Percentiles rank a stretch among this genome's conserved stretches.
phyloP scores from a whole-genome alignment of 176 grass and related monocot genomes.

The Juncus inflexus region DNA sequence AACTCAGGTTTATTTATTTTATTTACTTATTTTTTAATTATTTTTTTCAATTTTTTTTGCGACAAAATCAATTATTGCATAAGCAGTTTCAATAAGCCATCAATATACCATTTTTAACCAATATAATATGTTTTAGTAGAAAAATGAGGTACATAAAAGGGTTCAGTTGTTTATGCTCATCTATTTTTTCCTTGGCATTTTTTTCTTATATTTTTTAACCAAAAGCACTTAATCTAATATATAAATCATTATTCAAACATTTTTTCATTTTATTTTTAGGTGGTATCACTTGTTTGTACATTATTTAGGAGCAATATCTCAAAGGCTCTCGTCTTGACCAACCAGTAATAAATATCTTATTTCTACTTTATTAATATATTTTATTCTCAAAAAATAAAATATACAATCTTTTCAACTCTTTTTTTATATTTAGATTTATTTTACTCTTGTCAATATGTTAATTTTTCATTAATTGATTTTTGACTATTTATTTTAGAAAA shows the following conservation, averaged over 20 bases:
- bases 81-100: no score
- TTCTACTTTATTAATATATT: no score
- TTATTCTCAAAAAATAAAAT: no score
- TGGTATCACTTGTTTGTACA: constrained; percentile 85
- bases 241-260: neutral
- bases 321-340: constrained; percentile 85
- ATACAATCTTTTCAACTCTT: no score
- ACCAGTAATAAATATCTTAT: constrained; percentile 48
- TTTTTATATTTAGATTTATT: no score
- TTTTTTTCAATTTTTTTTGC: constrained; percentile 13
- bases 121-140: no score
- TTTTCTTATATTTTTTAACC: neutral
- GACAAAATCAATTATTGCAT: no score
- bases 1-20: constrained; percentile 55
- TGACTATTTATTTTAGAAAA: constrained; percentile 53
- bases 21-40: no score
- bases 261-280: constrained; percentile 42
- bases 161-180: no score
- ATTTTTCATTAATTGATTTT: constrained; percentile 8
- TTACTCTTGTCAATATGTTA: neutral
- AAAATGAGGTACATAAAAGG: no score
- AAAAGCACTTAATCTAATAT: constrained; percentile 4
- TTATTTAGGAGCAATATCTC: constrained; percentile 92
- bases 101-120: no score
- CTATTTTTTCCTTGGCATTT: no score